Base-by-base conservation (phyloP, 495 filamentous ascomycete species). In the Lineolata rhizophorae region DNA sequence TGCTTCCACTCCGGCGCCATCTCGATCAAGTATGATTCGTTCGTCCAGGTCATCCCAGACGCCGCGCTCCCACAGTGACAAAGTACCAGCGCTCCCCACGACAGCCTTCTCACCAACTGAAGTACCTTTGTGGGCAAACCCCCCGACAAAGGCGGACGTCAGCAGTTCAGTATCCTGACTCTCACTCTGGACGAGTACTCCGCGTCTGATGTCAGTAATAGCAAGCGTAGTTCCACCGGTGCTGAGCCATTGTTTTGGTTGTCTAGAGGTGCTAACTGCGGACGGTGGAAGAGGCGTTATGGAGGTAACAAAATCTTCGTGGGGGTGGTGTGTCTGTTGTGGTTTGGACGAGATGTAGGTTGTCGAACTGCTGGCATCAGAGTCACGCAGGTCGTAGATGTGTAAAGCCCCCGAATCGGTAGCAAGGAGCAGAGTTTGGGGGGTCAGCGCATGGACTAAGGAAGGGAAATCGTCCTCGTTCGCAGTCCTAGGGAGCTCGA, bases 31-130 rank as follows among this genome's bases (percentile, higher is more conserved):
- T 29, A 75, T 65, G 36, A 95, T 71, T 3, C 81, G 66, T 49
- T 91, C 81, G 39, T 87, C 77, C 49, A 91, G 81, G 52, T 92
- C 84, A 43, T 91, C 83, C 84, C 87, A 95, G 1, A 70, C 64
- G 1, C 84, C 87, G 40, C 68, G 75, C 44, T 95, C 83, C 87
- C 87, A 97, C 2, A 94, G 57, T 6, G 84, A 90, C 38, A 94
- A 42, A 3, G 91, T 65, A 11, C 87, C 87, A 8, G 70, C 68
- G 10, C 72, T 76, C 19, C 87, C 87, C 1, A 91, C 71, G 1
- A 83, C 51, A 1, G 91, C 57, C 43, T 91, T 80, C 41, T 76
- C 64, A 2, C 76, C 77, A 16, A 70, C 69, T 35, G 55, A 65
- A 16, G 53, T 58, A 32, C 73, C 70, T 13, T 66, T 58, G 22